Percentiles rank a stretch among this genome's conserved stretches.
phyloP scores from a whole-genome alignment of 495 filamentous ascomycete species.

The Aspergillus bertholletiae region DNA sequence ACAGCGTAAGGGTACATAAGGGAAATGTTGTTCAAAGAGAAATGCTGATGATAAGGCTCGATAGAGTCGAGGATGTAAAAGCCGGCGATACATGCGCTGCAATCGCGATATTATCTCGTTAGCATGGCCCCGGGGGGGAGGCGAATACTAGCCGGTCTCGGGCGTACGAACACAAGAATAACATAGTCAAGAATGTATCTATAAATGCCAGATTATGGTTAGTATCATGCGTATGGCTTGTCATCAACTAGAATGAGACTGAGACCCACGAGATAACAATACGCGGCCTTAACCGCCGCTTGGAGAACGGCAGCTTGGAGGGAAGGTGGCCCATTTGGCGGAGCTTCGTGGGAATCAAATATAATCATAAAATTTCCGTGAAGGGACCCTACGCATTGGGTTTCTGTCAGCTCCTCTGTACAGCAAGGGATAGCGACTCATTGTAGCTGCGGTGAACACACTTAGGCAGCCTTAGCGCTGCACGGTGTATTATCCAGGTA shows the following conservation, averaged over 20 bases:
- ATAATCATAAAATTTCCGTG: background rate
- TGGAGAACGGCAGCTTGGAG: slow-evolving; percentile 49
- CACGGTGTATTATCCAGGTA: background rate
- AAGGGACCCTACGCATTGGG: background rate
- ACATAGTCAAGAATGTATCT: slow-evolving; percentile 70
- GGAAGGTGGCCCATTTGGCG: slow-evolving; percentile 34
- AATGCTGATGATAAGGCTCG: slow-evolving; percentile 56
- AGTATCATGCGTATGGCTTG: slow-evolving; percentile 9
- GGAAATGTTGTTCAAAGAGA: slow-evolving; percentile 57
- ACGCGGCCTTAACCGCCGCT: slow-evolving; percentile 45
- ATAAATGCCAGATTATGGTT: background rate
- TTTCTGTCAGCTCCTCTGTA: background rate
- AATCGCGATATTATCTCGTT: slow-evolving; percentile 23
- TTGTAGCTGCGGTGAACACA: background rate
- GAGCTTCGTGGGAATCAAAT: background rate
- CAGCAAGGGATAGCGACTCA: background rate
- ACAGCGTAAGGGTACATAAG: slow-evolving; percentile 71
- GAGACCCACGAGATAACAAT: slow-evolving; percentile 51
- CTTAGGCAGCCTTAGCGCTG: background rate
- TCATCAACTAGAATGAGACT: background rate
- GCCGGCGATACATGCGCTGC: slow-evolving; percentile 43
- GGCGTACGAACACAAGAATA: slow-evolving; percentile 54
- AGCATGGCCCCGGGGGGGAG: background rate
- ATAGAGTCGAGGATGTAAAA: slow-evolving; percentile 54
- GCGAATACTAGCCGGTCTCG: background rate